Percentiles rank a stretch among this genome's conserved stretches.
Conservation (phyloP, 2,329 filamentous ascomycete species). For the Metarhizium robertsii region DNA sequence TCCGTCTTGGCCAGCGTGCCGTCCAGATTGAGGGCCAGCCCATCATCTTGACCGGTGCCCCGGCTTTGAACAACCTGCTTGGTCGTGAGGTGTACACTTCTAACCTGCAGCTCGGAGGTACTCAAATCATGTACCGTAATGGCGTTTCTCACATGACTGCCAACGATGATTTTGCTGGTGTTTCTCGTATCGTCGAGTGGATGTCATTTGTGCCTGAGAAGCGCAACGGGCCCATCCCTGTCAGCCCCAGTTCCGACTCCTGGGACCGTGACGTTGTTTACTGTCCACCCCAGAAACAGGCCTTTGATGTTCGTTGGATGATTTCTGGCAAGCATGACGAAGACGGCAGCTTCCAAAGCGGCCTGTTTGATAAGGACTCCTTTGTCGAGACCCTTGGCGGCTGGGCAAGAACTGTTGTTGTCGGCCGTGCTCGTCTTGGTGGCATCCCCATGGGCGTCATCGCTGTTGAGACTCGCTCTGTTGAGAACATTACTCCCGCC, state of each 20-base stretch:
- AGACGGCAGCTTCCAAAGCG: slow-evolving; percentile 61
- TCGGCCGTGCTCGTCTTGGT: slow-evolving; percentile 90
- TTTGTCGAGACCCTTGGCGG: slow-evolving; percentile 95
- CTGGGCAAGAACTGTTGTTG: slow-evolving; percentile 94
- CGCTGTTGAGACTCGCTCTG: slow-evolving; percentile 86
- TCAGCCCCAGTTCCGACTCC: slow-evolving; percentile 71
- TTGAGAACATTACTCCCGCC: slow-evolving; percentile 94
- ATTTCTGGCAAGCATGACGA: slow-evolving; percentile 80
- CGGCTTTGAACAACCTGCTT: slow-evolving; percentile 94
- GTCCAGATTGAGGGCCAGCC: slow-evolving; percentile 98
- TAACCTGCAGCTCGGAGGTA: slow-evolving; percentile 97
- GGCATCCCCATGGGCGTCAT: slow-evolving; percentile 99
- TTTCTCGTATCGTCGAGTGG: slow-evolving; percentile 97
- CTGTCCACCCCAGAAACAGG: slow-evolving; percentile 70
- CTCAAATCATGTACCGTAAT: slow-evolving; percentile 99
- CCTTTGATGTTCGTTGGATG: slow-evolving; percentile 90
- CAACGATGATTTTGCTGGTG: slow-evolving; percentile 93
- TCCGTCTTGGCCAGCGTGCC: slow-evolving; percentile 94
- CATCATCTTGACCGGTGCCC: slow-evolving; percentile 95
- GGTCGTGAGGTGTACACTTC: slow-evolving; percentile 98
- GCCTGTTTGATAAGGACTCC: slow-evolving; percentile 93
- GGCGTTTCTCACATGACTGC: slow-evolving; percentile 99
- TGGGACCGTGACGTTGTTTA: slow-evolving; percentile 93
- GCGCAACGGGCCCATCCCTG: slow-evolving; percentile 86
- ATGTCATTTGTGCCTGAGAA: slow-evolving; percentile 95